Evolutionary conservation across 2,329 filamentous ascomycete species (phyloP), one percentile per base, ranked within the genome.

Genomic region (Chaetoscypha palmicola): DNA sequence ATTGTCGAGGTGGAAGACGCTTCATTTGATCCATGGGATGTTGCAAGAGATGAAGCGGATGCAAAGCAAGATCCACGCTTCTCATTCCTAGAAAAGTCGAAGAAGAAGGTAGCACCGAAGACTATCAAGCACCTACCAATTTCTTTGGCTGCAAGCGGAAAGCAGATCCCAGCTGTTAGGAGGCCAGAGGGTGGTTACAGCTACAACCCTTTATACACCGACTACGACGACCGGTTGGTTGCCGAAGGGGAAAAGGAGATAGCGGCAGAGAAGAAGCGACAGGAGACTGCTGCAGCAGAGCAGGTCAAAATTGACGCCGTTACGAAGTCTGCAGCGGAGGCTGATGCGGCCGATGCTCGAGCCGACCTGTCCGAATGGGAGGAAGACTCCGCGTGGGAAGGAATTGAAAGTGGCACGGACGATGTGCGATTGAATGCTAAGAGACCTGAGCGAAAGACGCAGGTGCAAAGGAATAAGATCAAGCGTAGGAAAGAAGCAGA

Each of bases 371-470:
- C 77, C 0, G 79, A 79, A 62, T 91, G 79, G 71, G 88, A 94
- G 47, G 86, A 91, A 57, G 90, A 95, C 61, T 92, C 86, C 36
- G 89, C 86, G 11, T 96, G 89, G 88, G 91, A 90, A 64, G 86
- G 86, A 0, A 79, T 88, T 53, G 83, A 95, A 68, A 95, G 87
- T 61, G 89, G 87, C 44, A 77, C 75, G 8, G 83, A 88, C 55
- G 83, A 86, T 49, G 69, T 76, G 60, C 66, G 59, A 22, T 51
- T 80, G 41, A 81, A 77, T 58, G 76, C 77, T 49, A 95, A 94
- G 69, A 74, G 82, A 47, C 83, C 86, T 2, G 77, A 86, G 65
- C 76, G 91, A 58, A 97, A 97, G 71, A 94, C 88, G 2, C 85
- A 81, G 39, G 73, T 79, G 1, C 86, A 97, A 66, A 75, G 89